These are phyloP conservation scores for Cucurbita moschata DNA, from an alignment of 306 rosid genomes.

Conservation along the genomic window DNA sequence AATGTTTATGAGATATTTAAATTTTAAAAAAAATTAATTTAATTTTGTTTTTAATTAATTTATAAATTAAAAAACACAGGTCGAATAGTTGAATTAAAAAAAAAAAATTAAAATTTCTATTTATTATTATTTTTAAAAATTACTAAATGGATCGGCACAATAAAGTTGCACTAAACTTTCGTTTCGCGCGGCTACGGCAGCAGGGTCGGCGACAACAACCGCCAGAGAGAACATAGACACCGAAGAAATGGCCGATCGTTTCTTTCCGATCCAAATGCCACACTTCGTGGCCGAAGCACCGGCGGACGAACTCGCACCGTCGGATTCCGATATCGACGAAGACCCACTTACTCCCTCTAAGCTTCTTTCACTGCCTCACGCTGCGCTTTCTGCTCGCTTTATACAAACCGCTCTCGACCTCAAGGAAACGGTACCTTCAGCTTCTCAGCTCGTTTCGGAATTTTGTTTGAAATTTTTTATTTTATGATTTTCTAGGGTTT, in stretches of 20 bases:
- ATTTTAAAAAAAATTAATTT: too few species aligned
- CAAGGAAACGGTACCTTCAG: constrained; percentile 42
- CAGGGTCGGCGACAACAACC: too few species aligned
- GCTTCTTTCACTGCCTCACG: constrained; percentile 45
- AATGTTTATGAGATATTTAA: too few species aligned
- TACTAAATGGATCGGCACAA: too few species aligned
- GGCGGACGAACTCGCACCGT: constrained; percentile 10
- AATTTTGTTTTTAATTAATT: too few species aligned
- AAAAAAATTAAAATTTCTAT: too few species aligned
- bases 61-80: too few species aligned
- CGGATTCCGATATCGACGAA: constrained; percentile 5
- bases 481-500: neutral
- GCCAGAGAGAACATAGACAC: neutral
- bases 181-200: too few species aligned
- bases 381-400: constrained; percentile 20
- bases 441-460: neutral
- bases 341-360: constrained; percentile 29
- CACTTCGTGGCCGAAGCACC: constrained; percentile 27
- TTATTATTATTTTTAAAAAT: too few species aligned
- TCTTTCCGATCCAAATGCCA: constrained; percentile 57
- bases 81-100: too few species aligned
- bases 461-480: neutral
- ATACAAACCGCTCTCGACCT: constrained; percentile 34
- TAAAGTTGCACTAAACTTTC: too few species aligned
- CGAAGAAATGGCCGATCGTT: constrained; percentile 49